Conservation (phyloP, 257 asterid genomes). For the Echites panduratus region DNA sequence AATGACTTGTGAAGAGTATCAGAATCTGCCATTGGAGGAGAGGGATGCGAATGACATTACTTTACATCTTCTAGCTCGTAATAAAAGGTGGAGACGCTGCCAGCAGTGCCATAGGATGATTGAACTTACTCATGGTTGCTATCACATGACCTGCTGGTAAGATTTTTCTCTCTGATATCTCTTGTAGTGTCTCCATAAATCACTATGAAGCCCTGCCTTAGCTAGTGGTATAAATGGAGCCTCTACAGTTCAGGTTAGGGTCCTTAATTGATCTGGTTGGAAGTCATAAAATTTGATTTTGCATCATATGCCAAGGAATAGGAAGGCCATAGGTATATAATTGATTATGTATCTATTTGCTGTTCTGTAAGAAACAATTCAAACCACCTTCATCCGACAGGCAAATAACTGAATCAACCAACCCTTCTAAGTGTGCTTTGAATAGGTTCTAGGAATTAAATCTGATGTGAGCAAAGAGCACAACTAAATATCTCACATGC, state of each 20-base stretch:
- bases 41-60: constrained; percentile 52
- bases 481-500: no score
- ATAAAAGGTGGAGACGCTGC: constrained; percentile 68
- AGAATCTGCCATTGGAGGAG: constrained; percentile 54
- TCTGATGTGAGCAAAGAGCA: neutral
- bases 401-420: neutral
- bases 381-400: neutral
- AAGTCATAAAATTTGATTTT: neutral
- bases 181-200: neutral
- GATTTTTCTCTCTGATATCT: constrained; percentile 11
- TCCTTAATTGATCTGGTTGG: neutral
- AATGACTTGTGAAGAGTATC: constrained; percentile 75
- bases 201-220: neutral
- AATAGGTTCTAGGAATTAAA: no score
- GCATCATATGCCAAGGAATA: neutral
- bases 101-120: constrained; percentile 61
- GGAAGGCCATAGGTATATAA: neutral
- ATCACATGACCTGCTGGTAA: constrained; percentile 83
- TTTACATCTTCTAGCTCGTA: constrained; percentile 41
- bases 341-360: neutral
- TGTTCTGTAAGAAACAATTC: neutral
- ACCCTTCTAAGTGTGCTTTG: neutral
- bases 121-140: constrained; percentile 67
- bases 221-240: neutral
- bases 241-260: neutral